phyloP scores from a whole-genome alignment of 306 rosid species.

The Chamaecrista fasciculata region DNA sequence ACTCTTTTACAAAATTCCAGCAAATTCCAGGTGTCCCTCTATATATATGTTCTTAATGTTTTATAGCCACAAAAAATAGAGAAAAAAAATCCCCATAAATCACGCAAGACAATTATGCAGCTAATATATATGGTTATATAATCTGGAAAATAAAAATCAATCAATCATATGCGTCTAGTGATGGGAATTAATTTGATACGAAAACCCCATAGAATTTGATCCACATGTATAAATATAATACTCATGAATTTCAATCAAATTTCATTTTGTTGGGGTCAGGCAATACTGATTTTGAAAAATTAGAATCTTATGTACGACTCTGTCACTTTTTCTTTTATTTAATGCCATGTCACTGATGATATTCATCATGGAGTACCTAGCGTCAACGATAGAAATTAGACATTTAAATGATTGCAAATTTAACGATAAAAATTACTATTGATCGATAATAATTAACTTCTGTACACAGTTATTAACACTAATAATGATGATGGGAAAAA shows the following conservation, averaged over 20 bases:
- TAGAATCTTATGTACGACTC: constrained; percentile 32
- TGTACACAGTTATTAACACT: too few relatives aligned
- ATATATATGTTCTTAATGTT: constrained; percentile 6
- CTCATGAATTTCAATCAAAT: constrained; percentile 27
- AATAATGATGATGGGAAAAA: background rate
- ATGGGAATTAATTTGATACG: constrained; percentile 17
- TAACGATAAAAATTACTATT: background rate
- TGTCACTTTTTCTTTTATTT: background rate
- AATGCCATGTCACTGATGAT: background rate
- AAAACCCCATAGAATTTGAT: constrained; percentile 14
- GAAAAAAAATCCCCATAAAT: constrained; percentile 11
- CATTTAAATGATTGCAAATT: background rate
- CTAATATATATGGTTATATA: background rate
- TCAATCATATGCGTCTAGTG: constrained; percentile 33
- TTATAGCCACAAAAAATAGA: constrained; percentile 19
- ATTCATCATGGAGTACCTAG: constrained; percentile 1
- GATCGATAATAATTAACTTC: background rate
- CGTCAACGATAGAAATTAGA: constrained; percentile 4
- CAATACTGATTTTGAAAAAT: constrained; percentile 14
- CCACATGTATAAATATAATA: constrained; percentile 34
- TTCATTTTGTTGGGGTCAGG: constrained; percentile 27
- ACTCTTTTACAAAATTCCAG: constrained; percentile 23
- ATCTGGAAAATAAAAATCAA: background rate
- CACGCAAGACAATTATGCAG: constrained; percentile 13
- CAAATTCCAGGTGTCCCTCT: constrained; percentile 39